phyloP scores from a whole-genome alignment of 495 filamentous ascomycete species.

The Hypoxylon trugodes region DNA sequence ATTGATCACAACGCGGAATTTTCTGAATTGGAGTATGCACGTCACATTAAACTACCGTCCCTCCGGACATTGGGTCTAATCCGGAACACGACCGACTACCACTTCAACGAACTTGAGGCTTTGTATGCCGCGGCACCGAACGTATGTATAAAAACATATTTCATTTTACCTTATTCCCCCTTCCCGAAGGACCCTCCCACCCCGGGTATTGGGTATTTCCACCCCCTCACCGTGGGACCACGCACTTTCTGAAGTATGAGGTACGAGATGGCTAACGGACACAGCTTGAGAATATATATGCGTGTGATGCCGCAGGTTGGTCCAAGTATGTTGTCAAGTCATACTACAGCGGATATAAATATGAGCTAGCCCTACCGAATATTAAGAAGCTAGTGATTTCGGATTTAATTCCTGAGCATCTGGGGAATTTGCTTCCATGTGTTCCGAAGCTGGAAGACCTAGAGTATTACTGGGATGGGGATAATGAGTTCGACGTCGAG shows the following conservation, averaged over 20 bases:
- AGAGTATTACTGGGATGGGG: neutral
- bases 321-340: neutral
- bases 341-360: neutral
- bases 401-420: neutral
- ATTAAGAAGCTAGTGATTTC: neutral
- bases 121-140: slow-evolving; percentile 3
- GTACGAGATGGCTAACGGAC: too few species aligned
- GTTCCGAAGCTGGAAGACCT: neutral
- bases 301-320: neutral
- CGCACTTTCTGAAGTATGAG: too few species aligned
- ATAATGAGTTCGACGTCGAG: neutral
- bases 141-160: too few species aligned
- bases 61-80: neutral
- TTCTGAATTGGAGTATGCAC: slow-evolving; percentile 31
- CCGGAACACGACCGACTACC: neutral
- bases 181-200: too few species aligned
- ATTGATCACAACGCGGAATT: neutral
- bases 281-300: slow-evolving; percentile 9
- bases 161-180: too few species aligned
- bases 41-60: neutral
- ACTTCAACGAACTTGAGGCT: neutral
- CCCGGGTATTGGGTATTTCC: too few species aligned
- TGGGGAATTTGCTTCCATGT: neutral
- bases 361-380: neutral
- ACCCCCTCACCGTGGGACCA: too few species aligned